These are phyloP conservation scores for Silene uniflora DNA, from an alignment of 148 eudicot species.

Conservation along the genomic window DNA sequence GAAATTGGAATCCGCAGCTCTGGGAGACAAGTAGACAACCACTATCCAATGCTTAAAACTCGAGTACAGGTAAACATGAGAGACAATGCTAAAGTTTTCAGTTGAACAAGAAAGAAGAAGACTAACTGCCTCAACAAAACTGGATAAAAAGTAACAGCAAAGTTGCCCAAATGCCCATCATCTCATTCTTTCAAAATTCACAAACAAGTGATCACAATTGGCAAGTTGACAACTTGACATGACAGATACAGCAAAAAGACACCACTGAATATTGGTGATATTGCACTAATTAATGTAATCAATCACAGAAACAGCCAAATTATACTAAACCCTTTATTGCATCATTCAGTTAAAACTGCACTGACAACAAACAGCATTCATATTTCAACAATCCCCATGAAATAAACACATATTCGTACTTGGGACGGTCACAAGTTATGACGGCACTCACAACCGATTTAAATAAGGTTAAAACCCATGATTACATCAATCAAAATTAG, in stretches of 20 bases:
- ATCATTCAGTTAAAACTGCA: neutral
- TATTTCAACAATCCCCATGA: constrained; percentile 4
- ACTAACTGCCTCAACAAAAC: neutral
- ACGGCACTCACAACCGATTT: no score
- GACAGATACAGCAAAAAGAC: constrained; percentile 8
- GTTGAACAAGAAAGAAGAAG: neutral
- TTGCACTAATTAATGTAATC: neutral
- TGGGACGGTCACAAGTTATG: no score
- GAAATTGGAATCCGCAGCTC: neutral
- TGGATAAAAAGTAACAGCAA: neutral
- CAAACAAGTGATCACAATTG: constrained; percentile 11
- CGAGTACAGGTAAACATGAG: neutral
- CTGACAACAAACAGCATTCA: neutral
- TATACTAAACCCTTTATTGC: neutral
- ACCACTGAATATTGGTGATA: neutral
- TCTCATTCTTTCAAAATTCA: neutral
- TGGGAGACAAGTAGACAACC: neutral
- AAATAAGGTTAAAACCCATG: neutral
- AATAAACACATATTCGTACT: neutral
- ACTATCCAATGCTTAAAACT: neutral
- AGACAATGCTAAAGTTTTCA: neutral
- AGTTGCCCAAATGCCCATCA: neutral
- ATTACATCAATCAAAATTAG: constrained; percentile 12
- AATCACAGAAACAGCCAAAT: constrained; percentile 4
- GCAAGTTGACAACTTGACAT: constrained; percentile 13